phyloP scores from a whole-genome alignment of 2,329 filamentous ascomycete species.

The Simplicillium aogashimaense region DNA sequence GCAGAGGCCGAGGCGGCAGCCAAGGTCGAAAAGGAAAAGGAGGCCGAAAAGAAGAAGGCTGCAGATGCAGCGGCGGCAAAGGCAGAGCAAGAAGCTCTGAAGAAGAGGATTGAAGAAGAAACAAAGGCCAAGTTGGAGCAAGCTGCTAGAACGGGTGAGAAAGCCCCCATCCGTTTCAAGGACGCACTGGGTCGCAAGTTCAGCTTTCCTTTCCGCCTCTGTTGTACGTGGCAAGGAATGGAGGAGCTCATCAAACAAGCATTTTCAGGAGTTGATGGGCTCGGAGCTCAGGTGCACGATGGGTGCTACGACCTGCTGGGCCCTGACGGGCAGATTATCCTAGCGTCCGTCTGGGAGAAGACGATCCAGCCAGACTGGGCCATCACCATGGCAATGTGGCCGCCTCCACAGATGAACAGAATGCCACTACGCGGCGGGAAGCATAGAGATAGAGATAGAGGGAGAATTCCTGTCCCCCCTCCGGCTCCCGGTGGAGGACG shows the following conservation, averaged over 20 bases:
- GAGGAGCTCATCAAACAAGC: slow-evolving; percentile 79
- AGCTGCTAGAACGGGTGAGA: slow-evolving; percentile 39
- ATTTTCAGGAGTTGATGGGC: slow-evolving; percentile 67
- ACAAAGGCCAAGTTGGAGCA: slow-evolving; percentile 39
- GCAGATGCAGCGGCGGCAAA: slow-evolving; percentile 25
- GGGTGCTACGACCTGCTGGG: slow-evolving; percentile 75
- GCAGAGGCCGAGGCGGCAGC: slow-evolving; percentile 26
- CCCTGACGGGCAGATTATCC: slow-evolving; percentile 72
- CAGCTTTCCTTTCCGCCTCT: slow-evolving; percentile 80
- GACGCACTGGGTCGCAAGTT: slow-evolving; percentile 88
- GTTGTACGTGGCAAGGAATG: slow-evolving; percentile 78
- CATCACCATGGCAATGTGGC: slow-evolving; percentile 50
- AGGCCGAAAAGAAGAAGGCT: slow-evolving; percentile 15
- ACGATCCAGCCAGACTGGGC: slow-evolving; percentile 62
- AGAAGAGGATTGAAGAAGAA: slow-evolving; percentile 41
- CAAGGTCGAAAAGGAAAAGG: slow-evolving; percentile 8
- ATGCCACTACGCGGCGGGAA: slow-evolving; percentile 1
- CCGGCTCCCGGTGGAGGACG: slow-evolving; percentile 4
- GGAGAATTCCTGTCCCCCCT: neutral
- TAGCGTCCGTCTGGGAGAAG: slow-evolving; percentile 70
- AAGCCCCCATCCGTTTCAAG: slow-evolving; percentile 78
- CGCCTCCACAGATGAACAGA: slow-evolving; percentile 11
- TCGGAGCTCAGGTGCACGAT: slow-evolving; percentile 65
- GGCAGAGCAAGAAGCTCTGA: slow-evolving; percentile 27
- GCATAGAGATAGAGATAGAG: slow-evolving; percentile 4